phyloP scores from a whole-genome alignment of 2,329 filamentous ascomycete species.

The Xylariaceae sp. region DNA sequence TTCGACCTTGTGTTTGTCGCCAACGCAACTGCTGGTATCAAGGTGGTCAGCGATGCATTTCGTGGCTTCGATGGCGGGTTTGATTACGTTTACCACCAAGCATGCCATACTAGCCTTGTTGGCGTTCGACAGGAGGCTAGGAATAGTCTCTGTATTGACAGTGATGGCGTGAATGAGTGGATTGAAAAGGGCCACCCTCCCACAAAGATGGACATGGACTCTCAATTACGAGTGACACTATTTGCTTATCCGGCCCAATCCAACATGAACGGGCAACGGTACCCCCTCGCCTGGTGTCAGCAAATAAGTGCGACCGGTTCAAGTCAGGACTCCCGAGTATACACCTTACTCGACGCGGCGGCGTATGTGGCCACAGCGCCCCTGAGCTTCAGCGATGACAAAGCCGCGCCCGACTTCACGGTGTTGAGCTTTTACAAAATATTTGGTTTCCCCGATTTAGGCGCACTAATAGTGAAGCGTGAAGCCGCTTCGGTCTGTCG shows the following conservation, averaged over 20 bases:
- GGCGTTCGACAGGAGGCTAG: slow-evolving; percentile 70
- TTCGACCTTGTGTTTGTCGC: slow-evolving; percentile 72
- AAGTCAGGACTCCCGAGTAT: slow-evolving; percentile 37
- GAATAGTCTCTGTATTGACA: slow-evolving; percentile 60
- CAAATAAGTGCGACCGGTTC: slow-evolving; percentile 37
- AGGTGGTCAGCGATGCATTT: slow-evolving; percentile 66
- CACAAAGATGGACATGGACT: slow-evolving; percentile 24
- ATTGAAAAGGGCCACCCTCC: slow-evolving; percentile 40
- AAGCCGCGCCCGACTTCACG: slow-evolving; percentile 71
- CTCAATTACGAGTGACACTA: slow-evolving; percentile 32
- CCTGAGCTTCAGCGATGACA: slow-evolving; percentile 61
- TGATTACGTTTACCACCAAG: slow-evolving; percentile 74
- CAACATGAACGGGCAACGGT: slow-evolving; percentile 78
- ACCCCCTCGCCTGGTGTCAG: slow-evolving; percentile 65
- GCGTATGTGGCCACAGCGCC: slow-evolving; percentile 72
- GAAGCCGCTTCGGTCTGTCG: slow-evolving; percentile 59
- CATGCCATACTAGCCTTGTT: slow-evolving; percentile 81
- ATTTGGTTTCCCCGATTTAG: slow-evolving; percentile 93
- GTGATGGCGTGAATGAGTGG: slow-evolving; percentile 62
- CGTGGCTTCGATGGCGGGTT: slow-evolving; percentile 66
- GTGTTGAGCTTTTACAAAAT: slow-evolving; percentile 93
- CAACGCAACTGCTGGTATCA: slow-evolving; percentile 59
- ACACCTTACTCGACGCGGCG: slow-evolving; percentile 78
- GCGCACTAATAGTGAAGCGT: slow-evolving; percentile 76
- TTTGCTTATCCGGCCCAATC: slow-evolving; percentile 90